phyloP scores from a whole-genome alignment of 2,329 filamentous ascomycete species.

The Aspergillus sp. region DNA sequence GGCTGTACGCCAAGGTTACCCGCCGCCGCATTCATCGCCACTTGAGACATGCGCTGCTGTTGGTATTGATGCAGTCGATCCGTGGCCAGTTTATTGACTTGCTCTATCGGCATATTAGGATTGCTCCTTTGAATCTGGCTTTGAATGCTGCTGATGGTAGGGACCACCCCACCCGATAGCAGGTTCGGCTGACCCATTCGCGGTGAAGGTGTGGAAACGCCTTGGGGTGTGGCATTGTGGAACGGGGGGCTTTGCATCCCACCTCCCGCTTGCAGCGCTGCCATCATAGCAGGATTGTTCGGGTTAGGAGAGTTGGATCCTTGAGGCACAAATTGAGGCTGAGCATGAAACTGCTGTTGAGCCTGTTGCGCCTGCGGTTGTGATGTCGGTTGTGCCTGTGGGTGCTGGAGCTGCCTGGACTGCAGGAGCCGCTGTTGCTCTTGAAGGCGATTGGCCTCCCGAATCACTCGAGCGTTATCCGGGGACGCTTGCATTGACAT shows the following conservation, averaged over 20 bases:
- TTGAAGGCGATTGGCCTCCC: constrained; percentile 53
- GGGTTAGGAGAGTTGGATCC: constrained; percentile 52
- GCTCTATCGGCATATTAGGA: constrained; percentile 57
- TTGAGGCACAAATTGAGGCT: constrained; percentile 46
- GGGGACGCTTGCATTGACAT: constrained; percentile 60
- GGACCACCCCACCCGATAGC: constrained; percentile 58
- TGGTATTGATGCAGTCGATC: constrained; percentile 55
- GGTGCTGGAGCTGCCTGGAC: constrained; percentile 40
- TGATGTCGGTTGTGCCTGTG: constrained; percentile 15
- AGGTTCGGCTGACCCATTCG: constrained; percentile 54
- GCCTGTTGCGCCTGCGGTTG: constrained; percentile 26
- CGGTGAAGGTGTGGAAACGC: constrained; percentile 51
- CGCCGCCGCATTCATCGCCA: constrained; percentile 57
- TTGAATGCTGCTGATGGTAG: constrained; percentile 58
- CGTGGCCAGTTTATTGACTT: constrained; percentile 58
- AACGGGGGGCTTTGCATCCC: constrained; percentile 51
- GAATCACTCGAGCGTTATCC: constrained; percentile 52
- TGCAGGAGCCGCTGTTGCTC: constrained; percentile 66
- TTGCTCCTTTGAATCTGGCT: constrained; percentile 57
- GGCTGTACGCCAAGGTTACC: constrained; percentile 50
- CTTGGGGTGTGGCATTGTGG: constrained; percentile 43
- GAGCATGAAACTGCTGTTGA: constrained; percentile 42
- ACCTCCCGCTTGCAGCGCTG: constrained; percentile 48
- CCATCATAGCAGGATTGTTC: constrained; percentile 50
- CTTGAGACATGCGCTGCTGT: constrained; percentile 55